A percentile compares a stretch with the other conserved stretches of the same genome.
phyloP scores from a whole-genome alignment of 441 rosid species.

The Erysimum cheiri region DNA sequence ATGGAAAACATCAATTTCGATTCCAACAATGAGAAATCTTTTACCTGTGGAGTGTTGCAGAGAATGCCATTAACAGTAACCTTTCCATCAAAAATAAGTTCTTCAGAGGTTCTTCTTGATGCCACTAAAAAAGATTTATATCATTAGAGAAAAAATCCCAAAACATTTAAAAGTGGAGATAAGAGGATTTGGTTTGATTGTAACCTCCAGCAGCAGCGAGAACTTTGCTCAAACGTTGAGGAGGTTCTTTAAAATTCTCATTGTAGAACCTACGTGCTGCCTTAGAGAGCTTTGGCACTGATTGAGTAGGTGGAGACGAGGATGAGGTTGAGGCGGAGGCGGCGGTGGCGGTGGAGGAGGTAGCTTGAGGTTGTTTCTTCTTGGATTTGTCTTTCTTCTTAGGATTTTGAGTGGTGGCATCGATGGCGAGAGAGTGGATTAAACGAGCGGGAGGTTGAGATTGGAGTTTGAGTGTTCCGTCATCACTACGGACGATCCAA shows the following conservation, averaged over 20 bases:
- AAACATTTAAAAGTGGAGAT: not conserved
- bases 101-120: conserved; percentile 84
- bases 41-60: conserved; percentile 81
- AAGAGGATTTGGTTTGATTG: not conserved
- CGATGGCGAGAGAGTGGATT: conserved; percentile 62
- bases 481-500: conserved; percentile 89
- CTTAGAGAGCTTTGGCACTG: conserved; percentile 64
- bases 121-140: conserved; percentile 54
- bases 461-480: conserved; percentile 78
- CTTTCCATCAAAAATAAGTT: conserved; percentile 80
- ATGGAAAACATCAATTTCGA: not conserved
- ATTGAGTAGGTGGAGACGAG: conserved; percentile 13
- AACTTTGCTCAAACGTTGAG: conserved; percentile 88
- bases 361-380: conserved; percentile 39
- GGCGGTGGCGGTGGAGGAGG: conserved; percentile 14
- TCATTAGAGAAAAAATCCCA: not conserved
- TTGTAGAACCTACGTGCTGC: conserved; percentile 89
- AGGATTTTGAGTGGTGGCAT: conserved; percentile 62
- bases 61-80: conserved; percentile 84
- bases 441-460: conserved; percentile 70
- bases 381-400: conserved; percentile 52
- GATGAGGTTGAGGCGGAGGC: not conserved
- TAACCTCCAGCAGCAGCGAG: conserved; percentile 96
- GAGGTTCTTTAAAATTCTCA: conserved; percentile 67
- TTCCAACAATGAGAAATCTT: not conserved